phyloP scores from a whole-genome alignment of 2,329 filamentous ascomycete genomes.

The Nannizziopsis barbatae region DNA sequence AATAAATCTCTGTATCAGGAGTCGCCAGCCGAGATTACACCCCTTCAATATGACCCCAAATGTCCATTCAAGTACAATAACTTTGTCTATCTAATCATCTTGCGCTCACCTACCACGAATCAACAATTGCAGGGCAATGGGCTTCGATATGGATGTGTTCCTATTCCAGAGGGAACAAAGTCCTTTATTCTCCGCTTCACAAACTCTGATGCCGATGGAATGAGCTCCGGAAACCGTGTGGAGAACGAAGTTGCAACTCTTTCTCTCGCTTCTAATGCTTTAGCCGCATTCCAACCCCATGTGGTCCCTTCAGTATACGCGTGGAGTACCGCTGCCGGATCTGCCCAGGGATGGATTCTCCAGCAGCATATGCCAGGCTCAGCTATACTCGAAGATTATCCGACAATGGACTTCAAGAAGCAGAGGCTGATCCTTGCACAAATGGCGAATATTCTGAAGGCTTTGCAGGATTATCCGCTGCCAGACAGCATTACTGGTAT shows the following conservation, averaged over 20 bases:
- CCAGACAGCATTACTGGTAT: slow-evolving; percentile 24
- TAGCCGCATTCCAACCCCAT: slow-evolving; percentile 18
- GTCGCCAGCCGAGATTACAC: background rate
- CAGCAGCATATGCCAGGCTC: slow-evolving; percentile 25
- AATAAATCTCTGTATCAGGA: background rate
- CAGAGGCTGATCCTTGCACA: slow-evolving; percentile 24
- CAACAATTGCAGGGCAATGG: background rate
- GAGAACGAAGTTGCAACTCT: slow-evolving; percentile 29
- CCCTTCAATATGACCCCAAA: slow-evolving; percentile 25
- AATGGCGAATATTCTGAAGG: slow-evolving; percentile 25
- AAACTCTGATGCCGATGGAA: slow-evolving; percentile 26
- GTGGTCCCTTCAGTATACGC: slow-evolving; percentile 26
- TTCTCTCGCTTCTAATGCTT: slow-evolving; percentile 22
- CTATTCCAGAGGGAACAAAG: slow-evolving; percentile 20
- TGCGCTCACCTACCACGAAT: slow-evolving; percentile 13
- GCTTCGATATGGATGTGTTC: slow-evolving; percentile 20
- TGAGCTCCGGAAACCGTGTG: slow-evolving; percentile 20
- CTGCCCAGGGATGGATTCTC: slow-evolving; percentile 23
- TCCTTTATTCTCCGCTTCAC: slow-evolving; percentile 27
- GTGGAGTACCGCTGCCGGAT: slow-evolving; percentile 20
- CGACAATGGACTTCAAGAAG: slow-evolving; percentile 17
- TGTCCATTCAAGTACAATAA: slow-evolving; percentile 29
- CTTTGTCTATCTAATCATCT: slow-evolving; percentile 25
- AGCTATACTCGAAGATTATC: slow-evolving; percentile 19
- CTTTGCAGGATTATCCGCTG: slow-evolving; percentile 25